These are phyloP conservation scores for Fusarium redolens DNA, from an alignment of 2,329 filamentous ascomycete species.

Conservation along the genomic window DNA sequence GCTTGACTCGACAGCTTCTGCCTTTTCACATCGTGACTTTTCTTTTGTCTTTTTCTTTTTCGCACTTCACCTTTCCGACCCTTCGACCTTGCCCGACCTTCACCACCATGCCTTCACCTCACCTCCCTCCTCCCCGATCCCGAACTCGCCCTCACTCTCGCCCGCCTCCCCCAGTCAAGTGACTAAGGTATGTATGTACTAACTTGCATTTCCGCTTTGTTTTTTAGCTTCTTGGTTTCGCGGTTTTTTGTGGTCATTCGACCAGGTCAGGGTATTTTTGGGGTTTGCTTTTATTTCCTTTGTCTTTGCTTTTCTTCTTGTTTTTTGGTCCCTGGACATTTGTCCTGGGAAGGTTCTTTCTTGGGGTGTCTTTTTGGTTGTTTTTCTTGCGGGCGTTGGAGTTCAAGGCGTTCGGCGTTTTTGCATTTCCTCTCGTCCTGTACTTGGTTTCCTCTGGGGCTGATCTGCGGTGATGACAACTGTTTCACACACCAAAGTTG, in stretches of 20 bases:
- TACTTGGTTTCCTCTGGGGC: neutral
- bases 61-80: neutral
- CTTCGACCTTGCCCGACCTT: neutral
- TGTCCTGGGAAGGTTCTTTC: neutral
- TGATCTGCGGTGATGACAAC: constrained; percentile 44
- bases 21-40: neutral
- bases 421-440: neutral
- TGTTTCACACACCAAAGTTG: constrained; percentile 37
- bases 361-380: neutral
- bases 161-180: neutral
- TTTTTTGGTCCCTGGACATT: neutral
- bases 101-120: neutral
- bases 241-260: neutral
- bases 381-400: neutral
- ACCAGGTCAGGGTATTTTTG: neutral
- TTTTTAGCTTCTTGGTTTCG: neutral
- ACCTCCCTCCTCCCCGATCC: neutral
- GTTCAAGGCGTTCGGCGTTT: neutral
- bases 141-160: neutral
- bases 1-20: neutral
- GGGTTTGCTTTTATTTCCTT: constrained; percentile 1
- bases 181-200: neutral
- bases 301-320: neutral
- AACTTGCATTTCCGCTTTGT: neutral
- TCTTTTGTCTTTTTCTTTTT: neutral